phyloP scores from a whole-genome alignment of 352 stramenopile genomes.

The Phytopythium litorale region DNA sequence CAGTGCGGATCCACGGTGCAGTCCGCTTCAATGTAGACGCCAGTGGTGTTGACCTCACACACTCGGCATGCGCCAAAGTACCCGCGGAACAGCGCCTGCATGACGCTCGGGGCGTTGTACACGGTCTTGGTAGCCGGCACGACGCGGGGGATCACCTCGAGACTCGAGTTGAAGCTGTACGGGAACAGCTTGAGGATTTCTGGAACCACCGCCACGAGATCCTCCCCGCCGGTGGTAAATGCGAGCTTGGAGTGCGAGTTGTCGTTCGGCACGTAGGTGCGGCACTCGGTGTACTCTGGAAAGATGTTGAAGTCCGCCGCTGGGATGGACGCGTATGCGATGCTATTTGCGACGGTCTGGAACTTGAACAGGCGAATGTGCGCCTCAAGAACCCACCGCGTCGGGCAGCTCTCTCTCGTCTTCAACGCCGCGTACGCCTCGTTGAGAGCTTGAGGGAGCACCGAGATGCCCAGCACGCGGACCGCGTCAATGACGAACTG shows the following conservation, averaged over 20 bases:
- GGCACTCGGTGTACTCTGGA: constrained; percentile 24
- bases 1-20: constrained; percentile 11
- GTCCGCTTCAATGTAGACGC: constrained; percentile 7
- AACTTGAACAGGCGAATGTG: constrained; percentile 22
- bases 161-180: constrained; percentile 20
- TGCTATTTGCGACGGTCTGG: constrained; percentile 20
- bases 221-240: constrained; percentile 13
- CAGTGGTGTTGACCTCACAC: constrained; percentile 9
- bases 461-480: constrained; percentile 11
- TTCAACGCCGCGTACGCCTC: constrained; percentile 15
- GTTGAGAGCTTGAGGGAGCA: constrained; percentile 10
- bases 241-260: constrained; percentile 18
- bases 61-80: constrained; percentile 13
- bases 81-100: constrained; percentile 14
- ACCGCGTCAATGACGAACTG: constrained; percentile 17
- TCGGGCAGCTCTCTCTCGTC: constrained; percentile 13
- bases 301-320: constrained; percentile 24
- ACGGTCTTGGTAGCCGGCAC: constrained; percentile 11
- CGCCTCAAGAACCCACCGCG: constrained; percentile 16
- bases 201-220: constrained; percentile 19
- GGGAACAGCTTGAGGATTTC: constrained; percentile 20
- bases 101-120: constrained; percentile 5
- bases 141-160: constrained; percentile 10
- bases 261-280: constrained; percentile 12
- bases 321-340: constrained; percentile 25